Conservation (phyloP, 2,329 filamentous ascomycete species). For the Seiridium cupressi region DNA sequence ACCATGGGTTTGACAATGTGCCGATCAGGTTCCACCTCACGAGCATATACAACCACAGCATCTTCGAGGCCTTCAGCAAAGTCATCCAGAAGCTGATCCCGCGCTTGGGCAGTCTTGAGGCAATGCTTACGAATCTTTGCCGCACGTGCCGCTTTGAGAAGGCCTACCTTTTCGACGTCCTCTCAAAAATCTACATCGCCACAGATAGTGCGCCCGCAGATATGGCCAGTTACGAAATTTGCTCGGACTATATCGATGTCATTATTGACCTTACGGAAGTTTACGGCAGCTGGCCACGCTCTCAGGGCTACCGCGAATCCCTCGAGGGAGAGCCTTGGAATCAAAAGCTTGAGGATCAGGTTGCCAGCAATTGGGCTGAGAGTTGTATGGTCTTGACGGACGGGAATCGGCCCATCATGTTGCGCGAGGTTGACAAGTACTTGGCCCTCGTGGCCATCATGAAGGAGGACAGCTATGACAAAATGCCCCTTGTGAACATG, state of each 20-base stretch:
- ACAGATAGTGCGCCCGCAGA: conserved; percentile 92
- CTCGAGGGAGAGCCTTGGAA: conserved; percentile 62
- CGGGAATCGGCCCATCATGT: conserved; percentile 61
- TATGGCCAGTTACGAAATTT: conserved; percentile 96
- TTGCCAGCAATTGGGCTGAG: conserved; percentile 64
- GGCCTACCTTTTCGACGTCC: conserved; percentile 94
- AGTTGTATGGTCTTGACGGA: conserved; percentile 67
- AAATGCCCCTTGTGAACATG: conserved; percentile 82
- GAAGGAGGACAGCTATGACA: conserved; percentile 80
- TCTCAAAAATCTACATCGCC: conserved; percentile 98
- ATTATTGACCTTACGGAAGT: conserved; percentile 97
- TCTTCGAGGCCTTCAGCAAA: conserved; percentile 97
- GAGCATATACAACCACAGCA: conserved; percentile 97
- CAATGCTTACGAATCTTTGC: conserved; percentile 89
- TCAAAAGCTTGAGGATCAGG: conserved; percentile 62
- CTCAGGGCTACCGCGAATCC: conserved; percentile 50
- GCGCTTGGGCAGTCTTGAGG: conserved; percentile 87
- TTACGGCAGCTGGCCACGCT: conserved; percentile 73
- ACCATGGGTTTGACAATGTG: conserved; percentile 89
- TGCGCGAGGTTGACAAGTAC: conserved; percentile 71
- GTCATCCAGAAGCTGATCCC: conserved; percentile 98
- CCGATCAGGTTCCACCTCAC: conserved; percentile 95
- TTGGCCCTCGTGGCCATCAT: conserved; percentile 82
- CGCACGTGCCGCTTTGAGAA: conserved; percentile 95
- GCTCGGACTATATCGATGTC: conserved; percentile 97